phyloP scores from a whole-genome alignment of 1,284 basidiomycete species.

The Ustilago bromivora region DNA sequence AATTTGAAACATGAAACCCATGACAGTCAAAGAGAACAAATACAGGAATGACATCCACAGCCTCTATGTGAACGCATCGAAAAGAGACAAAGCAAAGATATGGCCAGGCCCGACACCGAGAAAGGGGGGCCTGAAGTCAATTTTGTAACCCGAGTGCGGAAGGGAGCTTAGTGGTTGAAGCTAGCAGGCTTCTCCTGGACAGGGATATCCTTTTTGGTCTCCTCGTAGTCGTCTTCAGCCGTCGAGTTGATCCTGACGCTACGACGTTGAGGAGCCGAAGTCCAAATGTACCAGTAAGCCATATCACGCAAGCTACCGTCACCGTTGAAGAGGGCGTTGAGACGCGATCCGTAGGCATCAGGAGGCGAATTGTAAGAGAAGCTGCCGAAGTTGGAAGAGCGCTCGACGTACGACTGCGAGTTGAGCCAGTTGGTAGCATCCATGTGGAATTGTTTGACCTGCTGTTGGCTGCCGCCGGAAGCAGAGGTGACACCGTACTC shows the following conservation, averaged over 20 bases:
- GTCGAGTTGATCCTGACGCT: conserved; percentile 26
- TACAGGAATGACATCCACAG: conserved; percentile 6
- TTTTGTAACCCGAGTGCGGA: background rate
- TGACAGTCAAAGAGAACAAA: conserved; percentile 12
- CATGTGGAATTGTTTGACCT: conserved; percentile 59
- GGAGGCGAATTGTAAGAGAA: conserved; percentile 52
- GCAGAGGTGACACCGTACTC: conserved; percentile 65
- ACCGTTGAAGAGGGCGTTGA: conserved; percentile 61
- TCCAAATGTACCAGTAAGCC: conserved; percentile 53
- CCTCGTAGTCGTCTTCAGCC: conserved; percentile 33
- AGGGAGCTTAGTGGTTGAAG: conserved; percentile 24
- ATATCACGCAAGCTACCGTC: conserved; percentile 43
- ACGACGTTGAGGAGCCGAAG: conserved; percentile 16
- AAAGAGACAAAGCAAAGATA: background rate
- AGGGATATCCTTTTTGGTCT: conserved; percentile 26
- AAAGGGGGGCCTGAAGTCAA: background rate
- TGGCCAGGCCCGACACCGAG: conserved; percentile 9
- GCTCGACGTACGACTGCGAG: conserved; percentile 54
- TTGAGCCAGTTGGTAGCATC: conserved; percentile 58
- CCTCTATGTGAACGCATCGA: background rate
- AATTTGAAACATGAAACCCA: conserved; percentile 5
- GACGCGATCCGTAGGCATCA: conserved; percentile 54
- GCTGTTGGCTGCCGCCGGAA: conserved; percentile 42
- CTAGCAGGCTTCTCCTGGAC: conserved; percentile 34
- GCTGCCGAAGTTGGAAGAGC: conserved; percentile 62